These are phyloP conservation scores for Gonapodya prolifera DNA, from an alignment of 192 early-diverging fungal species.

Conservation along the genomic window DNA sequence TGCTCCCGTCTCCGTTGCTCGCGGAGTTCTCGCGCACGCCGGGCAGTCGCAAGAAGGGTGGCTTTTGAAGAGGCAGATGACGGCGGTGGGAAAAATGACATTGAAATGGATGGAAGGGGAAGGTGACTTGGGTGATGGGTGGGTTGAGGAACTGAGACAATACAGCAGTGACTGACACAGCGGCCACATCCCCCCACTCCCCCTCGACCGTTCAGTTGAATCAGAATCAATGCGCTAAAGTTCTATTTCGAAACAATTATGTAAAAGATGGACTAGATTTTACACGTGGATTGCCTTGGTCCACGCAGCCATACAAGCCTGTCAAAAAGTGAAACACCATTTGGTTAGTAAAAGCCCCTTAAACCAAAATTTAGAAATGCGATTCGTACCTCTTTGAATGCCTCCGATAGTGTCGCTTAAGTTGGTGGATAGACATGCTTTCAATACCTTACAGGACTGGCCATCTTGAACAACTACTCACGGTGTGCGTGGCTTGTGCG, in stretches of 20 bases:
- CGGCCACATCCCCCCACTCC: too few species aligned
- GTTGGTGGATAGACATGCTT: slow-evolving; percentile 1
- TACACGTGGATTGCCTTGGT: not conserved
- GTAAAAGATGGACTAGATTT: not conserved
- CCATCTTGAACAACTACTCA: slow-evolving; percentile 12
- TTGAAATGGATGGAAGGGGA: too few species aligned
- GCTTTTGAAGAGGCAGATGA: not conserved
- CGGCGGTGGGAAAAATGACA: not conserved
- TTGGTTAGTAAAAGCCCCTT: not conserved
- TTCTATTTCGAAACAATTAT: too few species aligned
- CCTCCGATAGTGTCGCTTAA: slow-evolving; percentile 74
- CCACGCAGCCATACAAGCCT: slow-evolving; percentile 4
- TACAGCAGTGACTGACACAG: too few species aligned
- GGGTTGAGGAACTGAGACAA: too few species aligned
- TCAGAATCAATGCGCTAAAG: too few species aligned
- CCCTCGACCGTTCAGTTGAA: too few species aligned
- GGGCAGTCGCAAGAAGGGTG: not conserved
- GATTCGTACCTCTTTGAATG: slow-evolving; percentile 88
- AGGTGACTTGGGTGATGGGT: too few species aligned
- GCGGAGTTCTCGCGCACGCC: not conserved
- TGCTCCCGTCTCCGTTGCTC: not conserved
- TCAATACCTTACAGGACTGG: not conserved
- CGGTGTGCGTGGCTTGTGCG: slow-evolving; percentile 94
- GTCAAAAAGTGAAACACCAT: not conserved
- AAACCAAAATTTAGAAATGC: not conserved